These are phyloP conservation scores for Kwoniella newhampshirensis DNA, from an alignment of 768 basidiomycete species.

Conservation along the genomic window DNA sequence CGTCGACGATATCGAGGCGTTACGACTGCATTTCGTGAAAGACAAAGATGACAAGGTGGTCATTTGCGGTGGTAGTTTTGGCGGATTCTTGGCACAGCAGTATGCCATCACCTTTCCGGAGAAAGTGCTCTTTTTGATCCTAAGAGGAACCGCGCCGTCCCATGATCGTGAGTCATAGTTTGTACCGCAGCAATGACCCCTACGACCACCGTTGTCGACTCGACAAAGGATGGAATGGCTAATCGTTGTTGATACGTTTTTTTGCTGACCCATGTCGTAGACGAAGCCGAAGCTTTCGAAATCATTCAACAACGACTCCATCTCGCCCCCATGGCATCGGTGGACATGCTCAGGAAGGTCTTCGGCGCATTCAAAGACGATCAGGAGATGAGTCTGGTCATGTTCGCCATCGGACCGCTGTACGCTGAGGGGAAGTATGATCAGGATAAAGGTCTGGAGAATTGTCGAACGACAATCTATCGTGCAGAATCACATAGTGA, in stretches of 20 bases:
- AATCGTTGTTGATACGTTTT: neutral
- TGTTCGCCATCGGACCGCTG: slow-evolving; percentile 29
- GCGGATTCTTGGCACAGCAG: slow-evolving; percentile 24
- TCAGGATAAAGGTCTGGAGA: slow-evolving; percentile 22
- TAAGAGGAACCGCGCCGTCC: slow-evolving; percentile 27
- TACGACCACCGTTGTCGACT: too few relatives aligned
- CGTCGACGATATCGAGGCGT: slow-evolving; percentile 22
- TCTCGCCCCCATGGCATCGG: slow-evolving; percentile 21
- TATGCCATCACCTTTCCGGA: slow-evolving; percentile 25
- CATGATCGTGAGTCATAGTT: slow-evolving; percentile 27
- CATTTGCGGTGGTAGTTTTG: slow-evolving; percentile 32
- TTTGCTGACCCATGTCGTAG: slow-evolving; percentile 2
- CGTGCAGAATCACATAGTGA: slow-evolving; percentile 29
- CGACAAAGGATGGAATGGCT: too few relatives aligned
- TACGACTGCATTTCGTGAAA: slow-evolving; percentile 11
- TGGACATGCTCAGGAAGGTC: slow-evolving; percentile 23
- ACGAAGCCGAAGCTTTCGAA: slow-evolving; percentile 30
- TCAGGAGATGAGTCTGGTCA: slow-evolving; percentile 26
- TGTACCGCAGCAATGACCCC: too few relatives aligned
- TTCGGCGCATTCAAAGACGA: slow-evolving; percentile 28
- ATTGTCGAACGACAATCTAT: slow-evolving; percentile 15
- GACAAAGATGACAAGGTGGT: slow-evolving; percentile 8
- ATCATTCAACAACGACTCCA: slow-evolving; percentile 16
- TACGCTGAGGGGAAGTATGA: slow-evolving; percentile 26
- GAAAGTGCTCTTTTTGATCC: slow-evolving; percentile 11